These are phyloP conservation scores for Tylopilus subfusipes DNA, from an alignment of 768 basidiomycete species.

Conservation along the genomic window DNA sequence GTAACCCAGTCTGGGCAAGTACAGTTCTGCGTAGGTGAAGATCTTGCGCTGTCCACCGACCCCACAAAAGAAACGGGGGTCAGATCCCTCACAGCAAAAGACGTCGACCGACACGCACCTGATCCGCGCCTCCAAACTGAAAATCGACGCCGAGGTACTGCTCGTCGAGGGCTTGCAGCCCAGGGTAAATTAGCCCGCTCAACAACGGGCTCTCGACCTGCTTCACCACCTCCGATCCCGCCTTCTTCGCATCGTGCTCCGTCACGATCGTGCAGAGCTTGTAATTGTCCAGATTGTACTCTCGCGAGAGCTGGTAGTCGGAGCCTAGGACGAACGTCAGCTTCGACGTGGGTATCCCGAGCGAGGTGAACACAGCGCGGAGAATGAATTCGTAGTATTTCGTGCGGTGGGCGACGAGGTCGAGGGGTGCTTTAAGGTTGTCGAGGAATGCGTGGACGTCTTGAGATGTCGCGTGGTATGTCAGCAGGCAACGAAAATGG, in stretches of 20 bases:
- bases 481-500: neutral
- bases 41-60: constrained; percentile 76
- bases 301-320: constrained; percentile 84
- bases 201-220: constrained; percentile 90
- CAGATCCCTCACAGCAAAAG: neutral
- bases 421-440: constrained; percentile 92
- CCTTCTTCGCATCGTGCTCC: constrained; percentile 97
- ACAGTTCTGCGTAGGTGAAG: constrained; percentile 95
- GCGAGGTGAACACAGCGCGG: constrained; percentile 76
- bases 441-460: constrained; percentile 98
- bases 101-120: constrained; percentile 49
- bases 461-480: constrained; percentile 25
- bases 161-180: constrained; percentile 95
- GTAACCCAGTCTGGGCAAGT: constrained; percentile 92
- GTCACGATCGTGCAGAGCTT: constrained; percentile 85
- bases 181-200: constrained; percentile 92
- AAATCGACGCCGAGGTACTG: constrained; percentile 95
- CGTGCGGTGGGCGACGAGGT: constrained; percentile 82
- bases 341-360: constrained; percentile 86
- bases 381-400: constrained; percentile 88
- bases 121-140: constrained; percentile 97
- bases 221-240: constrained; percentile 98
- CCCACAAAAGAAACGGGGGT: neutral
- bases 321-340: constrained; percentile 86
- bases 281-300: constrained; percentile 96